Evolutionary conservation across 805 yeast species (phyloP), one percentile per base, ranked within the genome.

Genomic region (Sugiyamaella boreocaroliniensis): DNA sequence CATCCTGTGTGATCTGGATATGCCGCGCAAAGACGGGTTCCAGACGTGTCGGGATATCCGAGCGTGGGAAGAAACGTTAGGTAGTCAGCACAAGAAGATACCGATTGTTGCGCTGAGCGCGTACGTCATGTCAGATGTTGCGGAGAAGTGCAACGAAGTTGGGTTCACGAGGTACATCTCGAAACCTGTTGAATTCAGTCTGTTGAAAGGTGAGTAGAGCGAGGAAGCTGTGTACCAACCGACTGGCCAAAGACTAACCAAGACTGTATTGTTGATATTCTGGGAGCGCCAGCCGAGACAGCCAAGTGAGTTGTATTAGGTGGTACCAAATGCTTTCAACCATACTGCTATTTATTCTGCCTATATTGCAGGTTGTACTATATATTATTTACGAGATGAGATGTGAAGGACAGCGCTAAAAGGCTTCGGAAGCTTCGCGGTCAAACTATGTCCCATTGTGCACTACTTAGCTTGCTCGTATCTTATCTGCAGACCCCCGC

Each of bases 21-120:
- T 67, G 70, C 70, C 70, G n/a, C 58, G 65, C 11, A 66, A 65
- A 55, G 64, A 67, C 45, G 70, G 71, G 9, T 67, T 64, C 54
- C 61, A 63, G 49, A 62, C 66, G 7, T 66, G 71, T 55, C 45
- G 54, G 16, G 68, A 64, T 34, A 63, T 67, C 40, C 62, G 70
- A 15, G 57, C 57, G 5, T 65, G 68, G 69, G 70, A 67, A 48
- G 49, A 49, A 40, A 29, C 26, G 4, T 34, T n/a, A 5, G 53
- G 53, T 4, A 48, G 53, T 18, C 55, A 49, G 8, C 29, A 43
- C 19, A 51, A 26, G 18, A 55, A 54, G 6, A 55, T 62, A 8
- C 69, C 70, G 14, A 66, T 67, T 16, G 54, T 67, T 29, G 71
- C 70, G 3, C 52, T 67, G 43, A 65, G 69, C 55, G 70, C 70